Evolutionary conservation across 345 rosid species (phyloP), one percentile per base, ranked within the genome.

Genomic region (Arabis hirsuta): DNA sequence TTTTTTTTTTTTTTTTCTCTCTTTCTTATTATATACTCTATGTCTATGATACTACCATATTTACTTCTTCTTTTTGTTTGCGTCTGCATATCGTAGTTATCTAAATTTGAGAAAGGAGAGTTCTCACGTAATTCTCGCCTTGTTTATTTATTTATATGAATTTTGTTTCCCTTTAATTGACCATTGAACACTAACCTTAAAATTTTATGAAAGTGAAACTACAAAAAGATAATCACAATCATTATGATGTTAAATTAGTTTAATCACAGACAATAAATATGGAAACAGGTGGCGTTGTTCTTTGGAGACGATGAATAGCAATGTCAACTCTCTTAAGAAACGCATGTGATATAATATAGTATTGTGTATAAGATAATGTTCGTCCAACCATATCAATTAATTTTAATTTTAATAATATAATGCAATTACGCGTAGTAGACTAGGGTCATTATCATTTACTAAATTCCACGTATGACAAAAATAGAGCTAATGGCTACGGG

Each of bases 261-360:
- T 44, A 38, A 55, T 53, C 20, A 46, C 53, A 47, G 60, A 76
- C 76, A 76, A 70, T 70, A 76, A 70, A 69, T 76, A 76, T 16
- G 67, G 61, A 70, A 56, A 39, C 80, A 76, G 80, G 76, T 76
- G 80, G 71, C 80, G 67, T 51, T 64, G 80, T 76, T 76, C 76
- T 62, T 70, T 76, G 72, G 72, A 70, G 72, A 70, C 47, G 80
- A 76, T 76, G 76, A 76, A 76, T 57, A 24, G 76, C 59, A 71
- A 71, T 71, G 80, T 71, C 80, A 76, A 76, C 80, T 76, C 74
- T 69, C 22, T 64, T 70, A 51, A 47, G 71, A 64, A 56, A 76
- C 62, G 80, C 80, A 76, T 71, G 80, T 76, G 80, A 76, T 56
- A 69, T 39, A 61, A 4, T 44, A 47, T 55, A 63, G 31, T 68